Evolutionary conservation across 768 basidiomycete genomes (phyloP).

Genomic region (Rhizopogon roseolus): DNA sequence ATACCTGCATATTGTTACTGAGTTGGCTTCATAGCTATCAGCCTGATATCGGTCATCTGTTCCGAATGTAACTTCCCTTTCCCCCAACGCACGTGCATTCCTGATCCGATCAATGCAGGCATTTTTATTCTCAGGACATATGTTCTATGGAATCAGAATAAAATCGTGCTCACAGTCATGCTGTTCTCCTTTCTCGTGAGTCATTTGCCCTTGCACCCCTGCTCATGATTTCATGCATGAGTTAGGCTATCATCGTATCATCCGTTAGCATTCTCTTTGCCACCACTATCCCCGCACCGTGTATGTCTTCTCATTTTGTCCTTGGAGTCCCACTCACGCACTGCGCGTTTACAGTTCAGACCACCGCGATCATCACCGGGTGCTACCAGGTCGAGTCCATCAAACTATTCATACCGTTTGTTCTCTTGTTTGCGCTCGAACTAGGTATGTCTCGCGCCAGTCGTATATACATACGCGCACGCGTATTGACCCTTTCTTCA

Average conservation of each 20-base stretch:
- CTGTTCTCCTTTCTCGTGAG: background rate
- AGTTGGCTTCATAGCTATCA: background rate
- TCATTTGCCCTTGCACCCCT: background rate
- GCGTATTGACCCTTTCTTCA: background rate
- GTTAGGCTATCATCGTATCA: background rate
- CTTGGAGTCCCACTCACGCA: background rate
- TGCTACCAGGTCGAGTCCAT: background rate
- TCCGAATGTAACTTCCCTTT: background rate
- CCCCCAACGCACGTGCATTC: background rate
- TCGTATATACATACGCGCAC: background rate
- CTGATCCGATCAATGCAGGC: background rate
- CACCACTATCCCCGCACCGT: background rate
- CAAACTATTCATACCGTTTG: background rate
- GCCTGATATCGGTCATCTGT: background rate
- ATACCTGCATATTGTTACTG: too few species aligned
- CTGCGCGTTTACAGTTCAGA: background rate
- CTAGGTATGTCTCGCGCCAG: background rate
- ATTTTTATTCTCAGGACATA: background rate
- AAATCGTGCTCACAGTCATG: background rate
- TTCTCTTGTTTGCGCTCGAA: background rate
- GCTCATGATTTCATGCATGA: background rate
- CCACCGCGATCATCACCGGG: background rate
- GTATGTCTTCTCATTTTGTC: background rate
- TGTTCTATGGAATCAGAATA: background rate
- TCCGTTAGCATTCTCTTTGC: background rate